Conservation (phyloP, 768 basidiomycete species). For the Trametes gibbosa region DNA sequence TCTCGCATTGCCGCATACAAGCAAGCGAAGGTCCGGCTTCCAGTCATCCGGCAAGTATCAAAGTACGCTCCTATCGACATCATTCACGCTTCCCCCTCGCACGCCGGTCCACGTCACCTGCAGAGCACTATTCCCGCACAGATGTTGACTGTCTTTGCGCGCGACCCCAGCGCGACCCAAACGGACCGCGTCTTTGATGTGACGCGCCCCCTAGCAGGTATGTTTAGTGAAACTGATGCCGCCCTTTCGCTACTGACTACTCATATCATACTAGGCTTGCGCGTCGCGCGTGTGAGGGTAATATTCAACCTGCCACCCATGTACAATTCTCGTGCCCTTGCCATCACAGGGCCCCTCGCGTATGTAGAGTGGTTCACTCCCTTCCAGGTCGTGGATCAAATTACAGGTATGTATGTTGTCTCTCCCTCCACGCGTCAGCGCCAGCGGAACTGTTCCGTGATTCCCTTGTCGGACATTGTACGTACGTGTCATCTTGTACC, state of each 20-base stretch:
- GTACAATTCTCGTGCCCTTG: background rate
- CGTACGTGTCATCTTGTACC: conserved; percentile 2
- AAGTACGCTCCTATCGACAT: background rate
- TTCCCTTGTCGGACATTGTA: background rate
- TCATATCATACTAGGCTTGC: background rate
- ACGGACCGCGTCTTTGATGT: background rate
- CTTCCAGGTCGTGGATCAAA: background rate
- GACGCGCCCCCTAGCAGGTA: too few species aligned
- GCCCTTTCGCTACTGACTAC: too few species aligned
- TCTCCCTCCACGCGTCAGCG: background rate
- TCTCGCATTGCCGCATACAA: background rate
- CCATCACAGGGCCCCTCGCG: background rate
- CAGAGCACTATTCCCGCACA: background rate
- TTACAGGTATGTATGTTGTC: background rate
- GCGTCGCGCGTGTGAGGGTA: conserved; percentile 1
- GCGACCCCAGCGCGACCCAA: background rate
- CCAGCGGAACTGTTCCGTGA: background rate
- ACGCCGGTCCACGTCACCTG: background rate
- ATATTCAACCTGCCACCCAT: background rate
- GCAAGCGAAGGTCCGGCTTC: conserved; percentile 1
- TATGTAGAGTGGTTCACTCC: conserved; percentile 10
- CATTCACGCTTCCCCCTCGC: background rate
- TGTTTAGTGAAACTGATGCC: too few species aligned
- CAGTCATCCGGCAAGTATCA: background rate
- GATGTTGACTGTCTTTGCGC: conserved; percentile 1